Evolutionary conservation across 2,329 filamentous ascomycete species (phyloP), one percentile per base, ranked within the genome.

Genomic region (Diaporthe australafricana): DNA sequence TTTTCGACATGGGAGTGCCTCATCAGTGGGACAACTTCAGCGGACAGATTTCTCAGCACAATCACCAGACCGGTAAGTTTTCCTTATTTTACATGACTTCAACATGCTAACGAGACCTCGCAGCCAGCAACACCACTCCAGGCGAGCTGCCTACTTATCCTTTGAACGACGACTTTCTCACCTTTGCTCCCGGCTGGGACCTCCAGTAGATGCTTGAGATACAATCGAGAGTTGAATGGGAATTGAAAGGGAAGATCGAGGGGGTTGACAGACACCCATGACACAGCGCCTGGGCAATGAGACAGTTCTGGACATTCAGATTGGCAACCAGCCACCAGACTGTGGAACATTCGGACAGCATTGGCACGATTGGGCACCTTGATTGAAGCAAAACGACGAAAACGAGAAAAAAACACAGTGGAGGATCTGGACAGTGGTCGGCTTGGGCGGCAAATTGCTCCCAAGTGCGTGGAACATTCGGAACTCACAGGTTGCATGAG

Each of bases 361-460:
- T 32, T 42, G 4, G 8, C 2, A 22, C 38, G 9, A 6, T 56
- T 14, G 14, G n/a, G 2, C n/a, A 45, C 22, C 27, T 16, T 22
- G 12, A 38, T 42, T 6, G 8, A 25, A 22, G 7, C 25, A 35
- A 38, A 20, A 38, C 25, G 16, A 32, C 6, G 14, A n/a, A 62
- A 42, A n/a, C 16, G 11, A 47, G 17, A 12, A 35, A 32, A 27
- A 55, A 52, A 45, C 17, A 22, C n/a, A 12, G 5, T 35, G 42
- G 65, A 48, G 66, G 35, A 47, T 38, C 52, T 48, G 52, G 52
- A 55, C 52, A 68, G 52, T 68, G 52, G 66, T 68, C 30, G n/a
- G 30, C 25, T n/a, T 32, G n/a, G 11, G 50, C 40, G 40, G 50
- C 65, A 32, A 27, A 47, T 32, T 56, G 38, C 35, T 20, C 22